Base-by-base conservation (phyloP, 2,329 filamentous ascomycete species). In the Fusarium tuaranense region DNA sequence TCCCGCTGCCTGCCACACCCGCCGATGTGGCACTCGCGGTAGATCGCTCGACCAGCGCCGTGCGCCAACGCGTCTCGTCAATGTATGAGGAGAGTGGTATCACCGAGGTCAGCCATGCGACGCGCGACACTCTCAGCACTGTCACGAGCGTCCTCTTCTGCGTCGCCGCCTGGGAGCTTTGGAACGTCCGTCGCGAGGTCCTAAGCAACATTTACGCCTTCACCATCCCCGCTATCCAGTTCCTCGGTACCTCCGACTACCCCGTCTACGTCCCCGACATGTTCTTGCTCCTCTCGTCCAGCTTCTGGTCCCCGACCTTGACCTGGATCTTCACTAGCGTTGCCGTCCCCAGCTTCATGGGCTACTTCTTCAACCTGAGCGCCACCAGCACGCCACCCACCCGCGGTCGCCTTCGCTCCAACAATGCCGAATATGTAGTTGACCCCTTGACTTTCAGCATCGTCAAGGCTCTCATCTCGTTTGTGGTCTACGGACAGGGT, bases 361-460 rank as follows among this genome's bases (percentile, higher is more conserved):
- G 94, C 30, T 98, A 97, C 86, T 97, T 98, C 82, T 93, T 97
- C 89, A 98, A 98, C 84, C 83, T 98, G 79, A 94, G 92, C 44
- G 85, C 87, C 59, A 88, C 86, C 78, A 86, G 81, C 78, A 83
- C 81, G 80, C 76, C 74, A 78, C 81, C 76, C 69, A 81, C 78
- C 51, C 85, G 86, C 73, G 87, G 86, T 75, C 87, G 86, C 80
- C 80, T 80, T 62, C 81, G 81, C 46, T 75, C 81, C 63, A 78
- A 81, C 55, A 68, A 72, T 25, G 81, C 84, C 44, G 88, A 90
- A 73, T 91, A 92, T 74, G 85, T 87, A 7, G 91, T 96, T 74
- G 97, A 99, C 81, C 95, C 95, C 5, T 86, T 98, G 80, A 93
- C 92, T 25, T 99, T 97, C 85, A 97, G 95, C 85, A 92, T 98